A percentile compares a stretch with the other conserved stretches of the same genome.
Conservation (phyloP, 306 rosid species). For the Lotus japonicus region DNA sequence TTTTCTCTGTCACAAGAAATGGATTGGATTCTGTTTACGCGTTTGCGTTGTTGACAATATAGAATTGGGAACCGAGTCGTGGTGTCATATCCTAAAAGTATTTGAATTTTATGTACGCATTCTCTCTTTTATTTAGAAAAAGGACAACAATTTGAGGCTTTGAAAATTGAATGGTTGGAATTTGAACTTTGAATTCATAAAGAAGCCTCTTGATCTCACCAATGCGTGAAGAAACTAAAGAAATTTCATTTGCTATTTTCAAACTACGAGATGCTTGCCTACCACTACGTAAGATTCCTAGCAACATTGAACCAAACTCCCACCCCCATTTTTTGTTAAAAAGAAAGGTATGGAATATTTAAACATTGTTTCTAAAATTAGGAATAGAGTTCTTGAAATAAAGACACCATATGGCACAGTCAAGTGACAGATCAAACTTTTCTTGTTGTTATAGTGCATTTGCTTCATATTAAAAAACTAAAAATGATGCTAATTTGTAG, state of each 20-base stretch:
- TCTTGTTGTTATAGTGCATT: no score
- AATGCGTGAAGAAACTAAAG: neutral
- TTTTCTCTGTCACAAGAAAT: neutral
- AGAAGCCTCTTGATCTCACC: neutral
- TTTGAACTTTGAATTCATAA: constrained; percentile 3
- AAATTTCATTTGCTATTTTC: constrained; percentile 6
- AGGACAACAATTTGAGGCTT: constrained; percentile 3
- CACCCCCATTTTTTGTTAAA: no score
- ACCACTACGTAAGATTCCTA: neutral
- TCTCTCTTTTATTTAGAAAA: neutral
- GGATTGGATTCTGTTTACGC: constrained; percentile 26
- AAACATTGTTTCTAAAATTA: no score
- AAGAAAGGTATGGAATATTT: no score
- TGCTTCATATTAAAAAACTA: no score
- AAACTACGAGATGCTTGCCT: neutral
- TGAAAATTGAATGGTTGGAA: constrained; percentile 21
- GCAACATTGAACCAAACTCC: neutral
- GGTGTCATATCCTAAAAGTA: neutral
- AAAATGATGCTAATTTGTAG: no score
- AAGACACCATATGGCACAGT: no score
- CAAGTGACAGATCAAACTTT: no score
- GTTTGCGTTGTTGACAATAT: constrained; percentile 19
- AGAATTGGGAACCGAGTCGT: constrained; percentile 6
- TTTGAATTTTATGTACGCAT: constrained; percentile 1
- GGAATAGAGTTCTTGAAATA: no score